phyloP scores from a whole-genome alignment of 1,139 yeast species.

The Sugiyamaella sp. region DNA sequence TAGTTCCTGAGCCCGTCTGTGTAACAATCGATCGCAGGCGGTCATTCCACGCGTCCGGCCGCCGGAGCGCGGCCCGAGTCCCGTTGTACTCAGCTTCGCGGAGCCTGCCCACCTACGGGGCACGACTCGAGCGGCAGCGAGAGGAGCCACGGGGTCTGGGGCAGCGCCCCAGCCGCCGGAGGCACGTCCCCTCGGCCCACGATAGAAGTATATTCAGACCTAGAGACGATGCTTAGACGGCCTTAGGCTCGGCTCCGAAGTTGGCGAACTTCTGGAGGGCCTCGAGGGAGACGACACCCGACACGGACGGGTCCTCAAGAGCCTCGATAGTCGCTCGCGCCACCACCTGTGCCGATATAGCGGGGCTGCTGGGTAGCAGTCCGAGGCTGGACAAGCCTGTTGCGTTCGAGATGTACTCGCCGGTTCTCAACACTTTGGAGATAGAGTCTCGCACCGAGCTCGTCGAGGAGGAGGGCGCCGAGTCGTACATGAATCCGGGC shows the following conservation, averaged over 20 bases:
- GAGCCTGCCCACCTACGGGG: too few species aligned
- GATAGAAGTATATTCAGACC: not conserved
- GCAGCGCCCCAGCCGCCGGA: conserved; percentile 3
- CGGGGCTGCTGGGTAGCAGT: conserved; percentile 20
- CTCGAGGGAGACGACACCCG: conserved; percentile 63
- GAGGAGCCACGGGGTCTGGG: conserved; percentile 7
- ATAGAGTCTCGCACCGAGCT: conserved; percentile 22
- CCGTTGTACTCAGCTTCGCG: too few species aligned
- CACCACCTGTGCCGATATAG: conserved; percentile 69
- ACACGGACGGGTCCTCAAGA: conserved; percentile 52
- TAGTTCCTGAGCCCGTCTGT: too few species aligned
- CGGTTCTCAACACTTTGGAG: conserved; percentile 19
- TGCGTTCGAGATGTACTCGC: conserved; percentile 26
- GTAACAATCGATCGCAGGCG: too few species aligned
- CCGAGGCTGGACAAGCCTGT: conserved; percentile 39
- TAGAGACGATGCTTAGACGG: conserved; percentile 1
- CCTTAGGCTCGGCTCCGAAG: conserved; percentile 9
- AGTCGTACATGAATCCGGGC: conserved; percentile 83
- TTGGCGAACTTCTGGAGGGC: conserved; percentile 37
- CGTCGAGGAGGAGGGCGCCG: conserved; percentile 8
- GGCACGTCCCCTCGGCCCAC: not conserved
- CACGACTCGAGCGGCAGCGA: too few species aligned
- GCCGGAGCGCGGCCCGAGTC: too few species aligned
- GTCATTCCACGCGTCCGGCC: too few species aligned
- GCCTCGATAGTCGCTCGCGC: conserved; percentile 61